A percentile compares a stretch with the other conserved stretches of the same genome.
phyloP scores from a whole-genome alignment of 306 rosid species.

The Pyrus pyrifolia region DNA sequence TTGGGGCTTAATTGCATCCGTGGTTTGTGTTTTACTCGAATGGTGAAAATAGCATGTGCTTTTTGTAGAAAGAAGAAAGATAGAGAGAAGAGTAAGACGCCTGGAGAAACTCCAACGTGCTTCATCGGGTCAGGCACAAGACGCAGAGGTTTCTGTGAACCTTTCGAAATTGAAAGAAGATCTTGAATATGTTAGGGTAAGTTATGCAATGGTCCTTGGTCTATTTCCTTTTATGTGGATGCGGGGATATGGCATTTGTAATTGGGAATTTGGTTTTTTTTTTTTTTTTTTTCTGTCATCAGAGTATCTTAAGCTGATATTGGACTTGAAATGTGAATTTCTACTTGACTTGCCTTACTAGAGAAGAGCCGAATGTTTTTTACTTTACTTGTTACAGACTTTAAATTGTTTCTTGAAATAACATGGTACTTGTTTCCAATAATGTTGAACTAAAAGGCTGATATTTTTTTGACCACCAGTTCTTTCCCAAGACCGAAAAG shows the following conservation, averaged over 20 bases:
- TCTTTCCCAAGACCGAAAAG: constrained; percentile 94
- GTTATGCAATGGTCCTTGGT: constrained; percentile 7
- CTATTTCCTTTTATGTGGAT: background rate
- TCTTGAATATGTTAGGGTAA: constrained; percentile 89
- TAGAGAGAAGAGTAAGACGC: constrained; percentile 86
- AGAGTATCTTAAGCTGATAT: background rate
- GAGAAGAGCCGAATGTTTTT: background rate
- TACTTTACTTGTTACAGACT: background rate
- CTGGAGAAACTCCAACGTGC: constrained; percentile 78
- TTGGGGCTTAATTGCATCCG: background rate
- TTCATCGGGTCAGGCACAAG: constrained; percentile 56
- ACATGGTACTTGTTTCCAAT: background rate
- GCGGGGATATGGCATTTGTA: background rate
- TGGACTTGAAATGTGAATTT: background rate
- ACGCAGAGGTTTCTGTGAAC: constrained; percentile 48
- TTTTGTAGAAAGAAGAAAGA: constrained; percentile 73
- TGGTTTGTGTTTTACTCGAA: background rate
- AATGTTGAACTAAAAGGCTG: constrained; percentile 18
- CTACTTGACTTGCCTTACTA: background rate
- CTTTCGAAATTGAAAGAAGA: constrained; percentile 78
- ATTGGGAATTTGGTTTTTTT: background rate
- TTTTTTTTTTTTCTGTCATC: background rate
- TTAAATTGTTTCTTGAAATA: background rate
- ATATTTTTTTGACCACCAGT: constrained; percentile 42
- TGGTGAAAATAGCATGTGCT: constrained; percentile 1